These are phyloP conservation scores for Mycosphaerella sp. DNA, from an alignment of 2,329 filamentous ascomycete genomes.

Conservation along the genomic window DNA sequence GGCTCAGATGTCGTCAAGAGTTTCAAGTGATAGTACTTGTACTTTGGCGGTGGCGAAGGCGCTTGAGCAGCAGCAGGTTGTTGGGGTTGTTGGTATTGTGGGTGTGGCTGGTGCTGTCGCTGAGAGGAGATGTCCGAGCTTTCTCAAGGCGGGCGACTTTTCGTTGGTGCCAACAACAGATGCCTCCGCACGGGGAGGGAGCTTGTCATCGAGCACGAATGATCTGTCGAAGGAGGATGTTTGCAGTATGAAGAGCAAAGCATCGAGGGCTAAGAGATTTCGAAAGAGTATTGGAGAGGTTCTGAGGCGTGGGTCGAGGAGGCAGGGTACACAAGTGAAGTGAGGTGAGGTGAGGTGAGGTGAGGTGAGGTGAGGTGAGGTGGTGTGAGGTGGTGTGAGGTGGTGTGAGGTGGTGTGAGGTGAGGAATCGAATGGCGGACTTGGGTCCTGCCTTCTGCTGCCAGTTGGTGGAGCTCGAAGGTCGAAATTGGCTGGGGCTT, in stretches of 20 bases:
- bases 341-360: not conserved
- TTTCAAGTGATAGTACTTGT: not conserved
- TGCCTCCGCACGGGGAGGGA: conserved; percentile 1
- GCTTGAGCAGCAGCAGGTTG: not conserved
- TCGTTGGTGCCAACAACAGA: conserved; percentile 1
- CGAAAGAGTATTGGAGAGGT: conserved; percentile 18
- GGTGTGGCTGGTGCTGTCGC: not conserved
- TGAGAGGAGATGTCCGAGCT: not conserved
- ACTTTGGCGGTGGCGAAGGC: not conserved
- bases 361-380: too few species aligned
- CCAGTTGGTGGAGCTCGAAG: too few species aligned
- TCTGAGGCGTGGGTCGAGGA: conserved; percentile 3
- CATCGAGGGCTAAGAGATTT: conserved; percentile 8
- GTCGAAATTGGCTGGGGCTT: too few species aligned
- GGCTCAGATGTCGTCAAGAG: not conserved
- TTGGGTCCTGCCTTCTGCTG: too few species aligned
- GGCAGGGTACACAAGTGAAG: conserved; percentile 4
- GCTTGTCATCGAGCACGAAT: not conserved
- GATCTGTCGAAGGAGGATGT: conserved; percentile 2
- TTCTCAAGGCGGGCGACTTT: conserved; percentile 1
- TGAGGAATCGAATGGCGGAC: too few species aligned
- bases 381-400: too few species aligned
- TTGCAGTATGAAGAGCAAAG: conserved; percentile 13
- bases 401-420: too few species aligned
- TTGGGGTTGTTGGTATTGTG: too few species aligned